Evolutionary conservation across 306 rosid genomes (phyloP), one percentile per base, ranked within the genome.

Genomic region (Albizia julibrissin): DNA sequence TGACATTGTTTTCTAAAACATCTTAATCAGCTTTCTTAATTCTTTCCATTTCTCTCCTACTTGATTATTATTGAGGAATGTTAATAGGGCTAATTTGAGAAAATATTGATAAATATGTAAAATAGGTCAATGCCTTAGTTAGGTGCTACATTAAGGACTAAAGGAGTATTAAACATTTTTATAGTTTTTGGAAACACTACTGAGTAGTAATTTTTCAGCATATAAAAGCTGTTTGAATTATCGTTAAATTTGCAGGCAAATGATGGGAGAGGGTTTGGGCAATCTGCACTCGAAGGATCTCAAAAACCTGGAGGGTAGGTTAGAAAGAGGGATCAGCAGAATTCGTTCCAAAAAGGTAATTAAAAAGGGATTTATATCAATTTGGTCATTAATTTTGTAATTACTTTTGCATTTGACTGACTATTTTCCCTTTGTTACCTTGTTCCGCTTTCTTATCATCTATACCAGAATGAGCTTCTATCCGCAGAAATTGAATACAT

Each of bases 401-500:
- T 75, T 10, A 76, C 62, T 65, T 24, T 13, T 50, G 15, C 34
- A 69, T 73, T 67, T 72, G 69, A 47, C 85, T 92, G 67, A 86
- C 84, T 47, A 43, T 21, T 46, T 39, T 69, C 16, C 27, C 49
- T 22, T 75, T 61, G 40, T 43, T 76, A 54, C n/a, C 54, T 85
- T 82, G 66, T 79, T 39, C 56, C 47, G 71, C 73, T 14, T 66
- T 15, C 76, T 76, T 15, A 58, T 46, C 27, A 34, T 73, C 31
- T 21, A 49, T 52, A 46, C 65, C 92, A 95, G 99, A 93, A 95
- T 6, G 98, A 95, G 91, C 92, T 92, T 78, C 77, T 92, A 86
- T 91, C 92, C 84, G 88, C 92, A 27, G 98, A 94, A 87, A 90
- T 94, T 80, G 97, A 94, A 87, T 92, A 90, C 92, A 94, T 94